These are phyloP conservation scores for Oryza meyeriana DNA, from an alignment of 176 grass and related monocot species.

Conservation along the genomic window DNA sequence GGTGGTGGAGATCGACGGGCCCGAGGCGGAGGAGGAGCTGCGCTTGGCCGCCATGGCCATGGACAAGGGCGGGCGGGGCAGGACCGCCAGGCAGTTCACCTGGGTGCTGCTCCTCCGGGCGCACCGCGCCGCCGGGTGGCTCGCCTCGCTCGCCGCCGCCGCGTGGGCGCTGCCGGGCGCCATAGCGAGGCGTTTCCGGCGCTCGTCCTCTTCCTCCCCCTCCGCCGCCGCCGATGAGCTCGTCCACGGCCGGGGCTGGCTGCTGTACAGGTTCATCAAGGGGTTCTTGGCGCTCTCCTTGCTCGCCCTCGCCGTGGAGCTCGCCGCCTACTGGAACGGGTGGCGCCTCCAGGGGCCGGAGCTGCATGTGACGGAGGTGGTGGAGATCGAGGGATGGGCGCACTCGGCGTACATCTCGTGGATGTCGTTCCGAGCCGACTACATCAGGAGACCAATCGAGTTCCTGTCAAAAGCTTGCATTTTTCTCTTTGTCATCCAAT, in stretches of 20 bases:
- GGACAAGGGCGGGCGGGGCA: slow-evolving; percentile 62
- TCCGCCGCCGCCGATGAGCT: slow-evolving; percentile 7
- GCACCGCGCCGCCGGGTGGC: slow-evolving; percentile 50
- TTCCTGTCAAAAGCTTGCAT: slow-evolving; percentile 61
- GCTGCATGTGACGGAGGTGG: slow-evolving; percentile 44
- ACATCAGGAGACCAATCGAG: slow-evolving; percentile 57
- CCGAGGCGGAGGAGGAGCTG: slow-evolving; percentile 38
- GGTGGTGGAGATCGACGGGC: slow-evolving; percentile 58
- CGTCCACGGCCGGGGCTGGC: slow-evolving; percentile 18
- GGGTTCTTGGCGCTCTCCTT: slow-evolving; percentile 52
- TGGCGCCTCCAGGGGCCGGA: slow-evolving; percentile 58
- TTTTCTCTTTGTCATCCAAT: slow-evolving; percentile 63
- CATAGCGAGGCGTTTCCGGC: slow-evolving; percentile 39
- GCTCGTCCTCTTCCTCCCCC: background rate
- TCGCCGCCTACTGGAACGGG: slow-evolving; percentile 63
- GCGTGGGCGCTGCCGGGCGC: slow-evolving; percentile 44
- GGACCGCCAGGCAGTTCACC: slow-evolving; percentile 80
- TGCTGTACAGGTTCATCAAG: slow-evolving; percentile 62
- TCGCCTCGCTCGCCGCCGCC: slow-evolving; percentile 43
- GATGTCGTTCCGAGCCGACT: slow-evolving; percentile 55
- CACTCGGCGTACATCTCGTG: slow-evolving; percentile 58
- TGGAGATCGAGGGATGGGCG: slow-evolving; percentile 58
- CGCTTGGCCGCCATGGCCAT: background rate
- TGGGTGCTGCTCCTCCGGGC: slow-evolving; percentile 70
- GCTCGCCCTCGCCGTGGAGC: slow-evolving; percentile 52